Conservation (phyloP, 352 stramenopile genomes). For the Paralagenidium karlingii region DNA sequence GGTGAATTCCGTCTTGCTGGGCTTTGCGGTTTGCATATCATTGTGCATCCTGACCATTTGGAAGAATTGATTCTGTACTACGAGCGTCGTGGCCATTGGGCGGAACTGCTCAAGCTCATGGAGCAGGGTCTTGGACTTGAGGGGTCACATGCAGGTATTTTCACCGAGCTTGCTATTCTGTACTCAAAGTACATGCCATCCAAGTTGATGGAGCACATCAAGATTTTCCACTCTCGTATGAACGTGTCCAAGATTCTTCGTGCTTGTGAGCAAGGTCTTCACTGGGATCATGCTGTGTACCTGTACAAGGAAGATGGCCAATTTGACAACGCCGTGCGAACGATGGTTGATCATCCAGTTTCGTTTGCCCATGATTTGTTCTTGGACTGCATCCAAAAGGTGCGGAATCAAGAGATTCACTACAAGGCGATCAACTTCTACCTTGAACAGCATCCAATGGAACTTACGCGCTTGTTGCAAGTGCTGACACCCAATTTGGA, state of each 20-base stretch:
- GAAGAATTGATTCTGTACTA: slow-evolving; percentile 99
- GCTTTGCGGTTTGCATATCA: slow-evolving; percentile 98
- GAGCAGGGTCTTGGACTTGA: slow-evolving; percentile 98
- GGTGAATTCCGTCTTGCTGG: slow-evolving; percentile 97
- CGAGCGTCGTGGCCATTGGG: slow-evolving; percentile 94
- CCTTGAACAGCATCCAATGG: slow-evolving; percentile 93
- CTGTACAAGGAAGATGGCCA: slow-evolving; percentile 99
- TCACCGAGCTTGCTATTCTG: slow-evolving; percentile 98
- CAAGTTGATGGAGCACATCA: slow-evolving; percentile 99
- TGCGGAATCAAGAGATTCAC: slow-evolving; percentile 99
- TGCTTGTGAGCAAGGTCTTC: slow-evolving; percentile 96
- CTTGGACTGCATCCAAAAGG: slow-evolving; percentile 98
- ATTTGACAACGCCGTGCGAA: slow-evolving; percentile 97
- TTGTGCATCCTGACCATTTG: slow-evolving; percentile 99
- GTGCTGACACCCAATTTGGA: slow-evolving; percentile 98
- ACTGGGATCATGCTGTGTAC: slow-evolving; percentile 98
- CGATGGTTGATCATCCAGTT: slow-evolving; percentile 97
- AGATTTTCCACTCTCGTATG: slow-evolving; percentile 99
- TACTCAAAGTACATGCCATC: slow-evolving; percentile 99
- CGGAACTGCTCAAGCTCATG: slow-evolving; percentile 96
- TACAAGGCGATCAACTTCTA: slow-evolving; percentile 99
- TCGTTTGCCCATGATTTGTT: slow-evolving; percentile 98
- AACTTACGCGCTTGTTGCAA: slow-evolving; percentile 95
- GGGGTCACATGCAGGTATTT: slow-evolving; percentile 98
- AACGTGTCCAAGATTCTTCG: slow-evolving; percentile 97